Conservation (phyloP, 176 grass and related monocot genomes). For the Zea luxurians region DNA sequence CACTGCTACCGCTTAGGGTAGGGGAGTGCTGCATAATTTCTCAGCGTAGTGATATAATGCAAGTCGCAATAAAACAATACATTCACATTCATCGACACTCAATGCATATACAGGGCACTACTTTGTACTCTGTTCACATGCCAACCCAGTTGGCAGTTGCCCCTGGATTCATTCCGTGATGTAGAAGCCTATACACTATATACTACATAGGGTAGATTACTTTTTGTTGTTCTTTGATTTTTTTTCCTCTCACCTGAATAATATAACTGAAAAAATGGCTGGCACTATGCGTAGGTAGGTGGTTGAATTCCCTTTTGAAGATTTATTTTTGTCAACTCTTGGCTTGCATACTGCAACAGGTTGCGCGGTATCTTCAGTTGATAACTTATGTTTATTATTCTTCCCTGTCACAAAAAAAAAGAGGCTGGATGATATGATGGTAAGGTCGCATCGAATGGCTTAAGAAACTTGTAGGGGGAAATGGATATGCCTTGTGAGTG, state of each 20-base stretch:
- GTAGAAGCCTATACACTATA: neutral
- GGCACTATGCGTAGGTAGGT: neutral
- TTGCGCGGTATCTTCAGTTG: neutral
- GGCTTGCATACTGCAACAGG: neutral
- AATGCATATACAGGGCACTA: neutral
- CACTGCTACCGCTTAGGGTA: neutral
- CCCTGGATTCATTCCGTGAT: constrained; percentile 2
- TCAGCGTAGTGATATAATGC: neutral
- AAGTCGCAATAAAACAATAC: constrained; percentile 15
- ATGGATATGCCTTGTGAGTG: neutral
- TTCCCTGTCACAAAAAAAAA: neutral
- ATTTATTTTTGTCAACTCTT: neutral
- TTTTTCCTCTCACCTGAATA: neutral
- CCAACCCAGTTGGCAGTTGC: constrained; percentile 10
- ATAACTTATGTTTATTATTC: constrained; percentile 2
- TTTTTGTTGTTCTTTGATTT: neutral
- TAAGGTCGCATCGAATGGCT: constrained; percentile 2
- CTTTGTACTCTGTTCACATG: constrained; percentile 18
- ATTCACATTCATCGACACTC: neutral
- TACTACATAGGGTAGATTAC: neutral
- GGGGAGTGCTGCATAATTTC: neutral
- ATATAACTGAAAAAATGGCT: neutral
- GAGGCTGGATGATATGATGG: neutral
- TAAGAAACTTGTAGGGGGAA: neutral
- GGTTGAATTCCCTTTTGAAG: constrained; percentile 7